phyloP scores from a whole-genome alignment of 164 flowering plant species.

The Umbellularia californica region DNA sequence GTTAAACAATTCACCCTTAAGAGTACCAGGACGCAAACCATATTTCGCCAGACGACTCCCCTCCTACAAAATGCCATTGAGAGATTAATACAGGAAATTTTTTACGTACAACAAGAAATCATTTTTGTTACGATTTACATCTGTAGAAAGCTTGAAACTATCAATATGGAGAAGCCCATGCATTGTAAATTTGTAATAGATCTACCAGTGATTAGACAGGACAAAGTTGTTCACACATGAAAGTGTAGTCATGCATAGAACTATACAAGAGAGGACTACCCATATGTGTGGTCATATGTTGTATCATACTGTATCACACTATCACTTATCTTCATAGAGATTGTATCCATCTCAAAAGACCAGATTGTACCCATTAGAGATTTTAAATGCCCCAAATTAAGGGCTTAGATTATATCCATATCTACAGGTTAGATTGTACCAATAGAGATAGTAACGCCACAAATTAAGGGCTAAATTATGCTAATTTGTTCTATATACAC shows the following conservation, averaged over 20 bases:
- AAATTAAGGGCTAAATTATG: too few relatives aligned
- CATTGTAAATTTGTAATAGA: background rate
- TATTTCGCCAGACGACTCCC: constrained; percentile 44
- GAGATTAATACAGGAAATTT: constrained; percentile 6
- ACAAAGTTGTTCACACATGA: background rate
- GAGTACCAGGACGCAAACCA: constrained; percentile 69
- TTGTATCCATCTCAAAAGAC: too few relatives aligned
- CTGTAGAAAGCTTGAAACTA: background rate
- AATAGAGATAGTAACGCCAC: too few relatives aligned
- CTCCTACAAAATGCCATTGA: constrained; percentile 42
- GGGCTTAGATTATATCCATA: too few relatives aligned
- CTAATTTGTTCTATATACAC: too few relatives aligned
- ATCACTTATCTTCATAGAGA: too few relatives aligned
- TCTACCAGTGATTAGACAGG: background rate
- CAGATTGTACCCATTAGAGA: too few relatives aligned
- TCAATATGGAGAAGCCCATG: background rate
- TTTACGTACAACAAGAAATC: background rate
- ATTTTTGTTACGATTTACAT: background rate
- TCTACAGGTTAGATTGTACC: too few relatives aligned
- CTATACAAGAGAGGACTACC: background rate
- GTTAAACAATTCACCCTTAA: constrained; percentile 77
- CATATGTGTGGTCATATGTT: too few relatives aligned
- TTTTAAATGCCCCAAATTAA: too few relatives aligned
- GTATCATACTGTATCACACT: too few relatives aligned
- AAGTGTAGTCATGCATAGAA: background rate